Percentiles rank a stretch among this genome's conserved stretches.
Conservation (phyloP, 768 basidiomycete genomes). For the Galerina sulciceps region DNA sequence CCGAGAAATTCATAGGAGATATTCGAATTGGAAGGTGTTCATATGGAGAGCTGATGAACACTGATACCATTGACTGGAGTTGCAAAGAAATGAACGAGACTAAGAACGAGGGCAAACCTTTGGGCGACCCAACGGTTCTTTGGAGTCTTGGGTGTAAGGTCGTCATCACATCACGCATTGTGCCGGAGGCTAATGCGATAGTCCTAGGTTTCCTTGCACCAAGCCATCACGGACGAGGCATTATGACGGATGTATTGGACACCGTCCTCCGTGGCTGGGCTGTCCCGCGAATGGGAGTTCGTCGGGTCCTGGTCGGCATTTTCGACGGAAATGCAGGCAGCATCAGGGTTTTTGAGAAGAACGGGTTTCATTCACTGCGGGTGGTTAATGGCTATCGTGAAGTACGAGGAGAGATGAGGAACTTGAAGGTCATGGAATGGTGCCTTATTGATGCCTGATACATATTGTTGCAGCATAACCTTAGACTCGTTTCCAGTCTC, state of each 20-base stretch:
- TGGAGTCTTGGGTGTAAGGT: slow-evolving; percentile 65
- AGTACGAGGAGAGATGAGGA: slow-evolving; percentile 39
- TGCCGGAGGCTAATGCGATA: background rate
- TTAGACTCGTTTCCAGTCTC: background rate
- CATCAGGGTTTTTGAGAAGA: slow-evolving; percentile 66
- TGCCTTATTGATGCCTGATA: background rate
- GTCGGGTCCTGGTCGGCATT: slow-evolving; percentile 43
- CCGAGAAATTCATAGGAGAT: slow-evolving; percentile 56
- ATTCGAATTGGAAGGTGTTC: slow-evolving; percentile 36
- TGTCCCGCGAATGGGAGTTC: slow-evolving; percentile 62
- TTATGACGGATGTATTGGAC: slow-evolving; percentile 65
- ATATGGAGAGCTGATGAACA: slow-evolving; percentile 13
- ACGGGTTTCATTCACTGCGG: slow-evolving; percentile 51
- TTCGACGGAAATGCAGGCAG: slow-evolving; percentile 60
- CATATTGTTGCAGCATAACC: background rate
- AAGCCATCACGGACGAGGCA: slow-evolving; percentile 34
- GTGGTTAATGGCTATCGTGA: slow-evolving; percentile 42
- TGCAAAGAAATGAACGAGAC: slow-evolving; percentile 36
- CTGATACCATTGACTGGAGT: slow-evolving; percentile 33
- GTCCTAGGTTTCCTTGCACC: slow-evolving; percentile 26
- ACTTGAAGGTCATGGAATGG: slow-evolving; percentile 43
- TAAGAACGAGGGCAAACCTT: slow-evolving; percentile 41
- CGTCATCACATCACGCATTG: background rate
- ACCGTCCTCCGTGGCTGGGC: slow-evolving; percentile 59
- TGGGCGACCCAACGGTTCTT: slow-evolving; percentile 57